phyloP scores from a whole-genome alignment of 257 asterid genomes.

The Asclepias syriaca region DNA sequence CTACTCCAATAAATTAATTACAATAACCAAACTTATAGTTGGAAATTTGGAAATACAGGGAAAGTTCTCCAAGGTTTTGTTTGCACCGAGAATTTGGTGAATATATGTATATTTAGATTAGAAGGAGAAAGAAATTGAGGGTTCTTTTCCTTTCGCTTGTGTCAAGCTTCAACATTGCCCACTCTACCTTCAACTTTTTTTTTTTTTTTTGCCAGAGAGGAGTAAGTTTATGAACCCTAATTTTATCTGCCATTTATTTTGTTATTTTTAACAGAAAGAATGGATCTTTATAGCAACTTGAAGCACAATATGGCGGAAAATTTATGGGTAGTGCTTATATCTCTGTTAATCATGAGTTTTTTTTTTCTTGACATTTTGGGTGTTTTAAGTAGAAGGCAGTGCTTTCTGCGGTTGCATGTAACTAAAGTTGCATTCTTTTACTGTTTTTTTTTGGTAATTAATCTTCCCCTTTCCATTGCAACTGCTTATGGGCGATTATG shows the following conservation, averaged over 20 bases:
- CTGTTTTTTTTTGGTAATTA: not conserved
- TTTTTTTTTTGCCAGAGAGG: not conserved
- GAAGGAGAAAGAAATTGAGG: too few species aligned
- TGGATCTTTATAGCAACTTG: not conserved
- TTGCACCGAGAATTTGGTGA: too few species aligned
- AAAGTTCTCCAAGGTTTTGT: too few species aligned
- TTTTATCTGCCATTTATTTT: not conserved
- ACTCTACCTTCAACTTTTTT: too few species aligned
- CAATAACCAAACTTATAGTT: too few species aligned
- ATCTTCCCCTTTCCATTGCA: not conserved
- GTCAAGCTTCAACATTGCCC: too few species aligned
- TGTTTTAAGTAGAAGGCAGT: not conserved
- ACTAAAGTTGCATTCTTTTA: not conserved
- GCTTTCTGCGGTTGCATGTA: not conserved
- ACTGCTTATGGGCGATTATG: not conserved
- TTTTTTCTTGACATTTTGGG: not conserved
- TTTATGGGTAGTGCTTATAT: not conserved
- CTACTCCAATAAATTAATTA: too few species aligned
- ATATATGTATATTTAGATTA: too few species aligned
- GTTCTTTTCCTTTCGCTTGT: too few species aligned
- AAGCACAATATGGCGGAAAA: not conserved
- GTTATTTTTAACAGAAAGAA: not conserved
- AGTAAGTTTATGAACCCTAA: constrained; percentile 7
- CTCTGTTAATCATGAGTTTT: not conserved
- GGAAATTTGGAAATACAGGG: too few species aligned